Percentiles rank a stretch among this genome's conserved stretches.
These are phyloP conservation scores for Boletellus sp. DNA, from an alignment of 768 basidiomycete genomes.

Conservation along the genomic window DNA sequence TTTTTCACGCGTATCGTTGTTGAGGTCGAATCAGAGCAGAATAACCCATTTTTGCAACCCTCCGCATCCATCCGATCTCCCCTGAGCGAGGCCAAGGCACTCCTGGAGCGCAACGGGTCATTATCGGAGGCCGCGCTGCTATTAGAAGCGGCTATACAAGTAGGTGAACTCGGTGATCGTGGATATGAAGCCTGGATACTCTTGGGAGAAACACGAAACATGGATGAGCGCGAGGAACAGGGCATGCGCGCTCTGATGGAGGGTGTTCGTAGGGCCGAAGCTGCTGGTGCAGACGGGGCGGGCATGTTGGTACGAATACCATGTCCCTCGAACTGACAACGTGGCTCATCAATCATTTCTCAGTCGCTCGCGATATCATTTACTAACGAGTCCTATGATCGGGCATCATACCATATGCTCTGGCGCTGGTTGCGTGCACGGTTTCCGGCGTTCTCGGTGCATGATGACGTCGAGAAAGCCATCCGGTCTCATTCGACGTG, in stretches of 20 bases:
- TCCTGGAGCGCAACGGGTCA: slow-evolving; percentile 79
- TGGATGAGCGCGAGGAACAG: slow-evolving; percentile 84
- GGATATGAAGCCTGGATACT: slow-evolving; percentile 92
- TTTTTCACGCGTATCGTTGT: background rate
- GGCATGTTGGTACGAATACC: slow-evolving; percentile 66
- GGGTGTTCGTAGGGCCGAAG: slow-evolving; percentile 65
- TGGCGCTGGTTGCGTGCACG: slow-evolving; percentile 78
- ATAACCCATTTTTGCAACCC: slow-evolving; percentile 66
- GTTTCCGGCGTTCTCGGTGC: slow-evolving; percentile 53
- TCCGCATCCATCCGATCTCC: slow-evolving; percentile 44
- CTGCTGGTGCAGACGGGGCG: slow-evolving; percentile 55
- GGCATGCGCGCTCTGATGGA: slow-evolving; percentile 78
- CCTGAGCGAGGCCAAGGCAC: slow-evolving; percentile 68
- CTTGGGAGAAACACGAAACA: slow-evolving; percentile 82
- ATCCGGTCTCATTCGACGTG: slow-evolving; percentile 61
- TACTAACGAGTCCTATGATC: slow-evolving; percentile 90
- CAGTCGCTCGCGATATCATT: slow-evolving; percentile 95
- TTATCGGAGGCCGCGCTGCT: slow-evolving; percentile 83
- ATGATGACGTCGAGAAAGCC: slow-evolving; percentile 54
- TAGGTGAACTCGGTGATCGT: slow-evolving; percentile 73
- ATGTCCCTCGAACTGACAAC: background rate
- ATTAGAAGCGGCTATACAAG: slow-evolving; percentile 87
- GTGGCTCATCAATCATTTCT: slow-evolving; percentile 8
- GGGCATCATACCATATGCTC: slow-evolving; percentile 80
- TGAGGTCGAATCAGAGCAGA: slow-evolving; percentile 47